Evolutionary conservation across 2,329 filamentous ascomycete genomes (phyloP).

Genomic region (Cladosporium sp.): DNA sequence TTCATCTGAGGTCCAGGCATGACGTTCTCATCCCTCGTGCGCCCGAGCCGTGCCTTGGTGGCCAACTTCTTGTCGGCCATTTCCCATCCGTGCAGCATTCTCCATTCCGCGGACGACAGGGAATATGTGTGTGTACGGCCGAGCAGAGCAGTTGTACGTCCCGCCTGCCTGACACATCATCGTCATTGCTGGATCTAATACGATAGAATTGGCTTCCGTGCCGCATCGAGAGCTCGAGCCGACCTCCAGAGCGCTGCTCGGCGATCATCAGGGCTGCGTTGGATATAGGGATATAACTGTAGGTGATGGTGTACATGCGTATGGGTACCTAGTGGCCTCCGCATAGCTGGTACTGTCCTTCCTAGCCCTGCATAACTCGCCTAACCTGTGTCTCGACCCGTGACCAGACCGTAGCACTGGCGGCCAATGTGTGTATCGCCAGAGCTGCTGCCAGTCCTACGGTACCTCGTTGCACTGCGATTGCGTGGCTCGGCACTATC

Average conservation of each 20-base stretch:
- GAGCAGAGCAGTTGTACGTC: neutral
- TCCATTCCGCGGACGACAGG: neutral
- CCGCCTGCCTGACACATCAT: neutral
- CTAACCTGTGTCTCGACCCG: neutral
- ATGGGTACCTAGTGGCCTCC: neutral
- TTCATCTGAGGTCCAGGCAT: slow-evolving; percentile 1
- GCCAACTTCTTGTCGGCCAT: slow-evolving; percentile 2
- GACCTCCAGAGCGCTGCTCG: neutral
- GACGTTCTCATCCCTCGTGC: slow-evolving; percentile 1
- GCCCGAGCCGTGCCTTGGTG: neutral
- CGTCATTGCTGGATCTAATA: neutral
- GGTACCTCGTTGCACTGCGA: neutral
- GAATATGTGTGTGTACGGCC: neutral
- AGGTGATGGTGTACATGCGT: neutral
- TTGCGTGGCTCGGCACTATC: neutral
- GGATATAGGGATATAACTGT: neutral
- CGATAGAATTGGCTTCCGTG: slow-evolving; percentile 6
- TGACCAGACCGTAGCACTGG: neutral
- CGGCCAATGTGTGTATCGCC: neutral
- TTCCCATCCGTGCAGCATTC: slow-evolving; percentile 3
- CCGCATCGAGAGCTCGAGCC: neutral
- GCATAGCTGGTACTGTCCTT: neutral
- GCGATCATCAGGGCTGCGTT: neutral
- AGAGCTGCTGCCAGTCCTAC: neutral
- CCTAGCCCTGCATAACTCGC: neutral